These are phyloP conservation scores for Podaxis carcinomalis DNA, from an alignment of 768 basidiomycete species.

Conservation along the genomic window DNA sequence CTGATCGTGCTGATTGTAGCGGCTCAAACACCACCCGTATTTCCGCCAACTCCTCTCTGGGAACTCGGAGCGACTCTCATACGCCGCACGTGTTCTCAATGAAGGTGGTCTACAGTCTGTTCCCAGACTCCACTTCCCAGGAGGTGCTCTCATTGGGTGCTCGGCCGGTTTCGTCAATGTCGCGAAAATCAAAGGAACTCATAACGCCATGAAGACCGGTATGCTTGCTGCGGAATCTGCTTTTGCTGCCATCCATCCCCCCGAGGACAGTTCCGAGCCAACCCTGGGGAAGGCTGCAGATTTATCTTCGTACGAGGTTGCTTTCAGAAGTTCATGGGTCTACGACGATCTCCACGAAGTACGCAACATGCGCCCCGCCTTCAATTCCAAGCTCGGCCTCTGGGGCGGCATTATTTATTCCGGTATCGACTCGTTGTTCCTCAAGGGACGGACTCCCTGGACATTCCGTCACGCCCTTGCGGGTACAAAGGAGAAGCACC, in stretches of 20 bases:
- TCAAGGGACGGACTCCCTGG: constrained; percentile 88
- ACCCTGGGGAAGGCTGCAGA: constrained; percentile 34
- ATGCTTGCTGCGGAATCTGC: constrained; percentile 95
- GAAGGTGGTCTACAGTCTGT: constrained; percentile 94
- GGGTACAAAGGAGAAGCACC: constrained; percentile 24
- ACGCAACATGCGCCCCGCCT: constrained; percentile 87
- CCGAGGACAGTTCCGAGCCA: constrained; percentile 13
- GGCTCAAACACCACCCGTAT: constrained; percentile 97
- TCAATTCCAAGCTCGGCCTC: constrained; percentile 74
- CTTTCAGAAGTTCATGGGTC: constrained; percentile 78
- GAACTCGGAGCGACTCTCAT: constrained; percentile 69
- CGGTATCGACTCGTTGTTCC: constrained; percentile 79
- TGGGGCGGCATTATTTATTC: constrained; percentile 88
- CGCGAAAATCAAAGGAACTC: constrained; percentile 97
- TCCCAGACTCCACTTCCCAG: constrained; percentile 82
- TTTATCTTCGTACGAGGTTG: constrained; percentile 69
- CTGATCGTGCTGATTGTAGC: constrained; percentile 16
- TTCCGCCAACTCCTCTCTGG: constrained; percentile 77
- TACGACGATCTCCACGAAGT: constrained; percentile 85
- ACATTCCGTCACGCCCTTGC: constrained; percentile 68
- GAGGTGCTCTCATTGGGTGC: constrained; percentile 92
- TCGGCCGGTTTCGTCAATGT: constrained; percentile 95
- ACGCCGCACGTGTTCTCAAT: constrained; percentile 85
- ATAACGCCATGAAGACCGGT: constrained; percentile 98
- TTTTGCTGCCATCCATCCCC: constrained; percentile 50